Percentiles rank a stretch among this genome's conserved stretches.
Conservation (phyloP, 208 protist genomes). For the Trypanosoma conorhini region DNA sequence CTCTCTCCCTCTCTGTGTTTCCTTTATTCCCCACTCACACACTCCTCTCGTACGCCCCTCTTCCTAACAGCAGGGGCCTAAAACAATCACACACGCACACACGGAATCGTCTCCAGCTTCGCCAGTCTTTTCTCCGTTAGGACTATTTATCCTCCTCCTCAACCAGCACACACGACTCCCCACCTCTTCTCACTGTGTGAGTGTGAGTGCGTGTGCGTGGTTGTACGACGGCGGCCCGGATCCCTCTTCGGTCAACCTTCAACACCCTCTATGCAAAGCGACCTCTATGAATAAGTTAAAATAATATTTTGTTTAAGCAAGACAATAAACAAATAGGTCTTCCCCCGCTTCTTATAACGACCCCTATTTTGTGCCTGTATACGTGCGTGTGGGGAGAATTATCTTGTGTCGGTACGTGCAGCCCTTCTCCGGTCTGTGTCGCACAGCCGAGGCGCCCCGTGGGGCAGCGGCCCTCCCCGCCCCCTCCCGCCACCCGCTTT, state of each 20-base stretch:
- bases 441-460: background rate
- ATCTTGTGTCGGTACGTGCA: background rate
- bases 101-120: background rate
- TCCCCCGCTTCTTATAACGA: background rate
- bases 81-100: conserved; percentile 1
- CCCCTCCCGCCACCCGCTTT: conserved; percentile 12
- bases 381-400: background rate
- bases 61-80: background rate
- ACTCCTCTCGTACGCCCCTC: conserved; percentile 11
- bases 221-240: background rate
- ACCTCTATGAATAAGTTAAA: background rate
- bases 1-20: conserved; percentile 6
- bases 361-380: background rate
- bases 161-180: background rate
- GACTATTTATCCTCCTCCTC: background rate
- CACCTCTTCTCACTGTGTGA: background rate
- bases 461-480: background rate
- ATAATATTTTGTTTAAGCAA: no score
- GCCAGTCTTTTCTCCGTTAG: background rate
- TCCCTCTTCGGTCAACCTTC: background rate
- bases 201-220: no score
- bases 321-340: no score
- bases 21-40: conserved; percentile 5
- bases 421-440: background rate
- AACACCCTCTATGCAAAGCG: background rate